phyloP scores from a whole-genome alignment of 768 basidiomycete species.

The Psilocybe sp. region DNA sequence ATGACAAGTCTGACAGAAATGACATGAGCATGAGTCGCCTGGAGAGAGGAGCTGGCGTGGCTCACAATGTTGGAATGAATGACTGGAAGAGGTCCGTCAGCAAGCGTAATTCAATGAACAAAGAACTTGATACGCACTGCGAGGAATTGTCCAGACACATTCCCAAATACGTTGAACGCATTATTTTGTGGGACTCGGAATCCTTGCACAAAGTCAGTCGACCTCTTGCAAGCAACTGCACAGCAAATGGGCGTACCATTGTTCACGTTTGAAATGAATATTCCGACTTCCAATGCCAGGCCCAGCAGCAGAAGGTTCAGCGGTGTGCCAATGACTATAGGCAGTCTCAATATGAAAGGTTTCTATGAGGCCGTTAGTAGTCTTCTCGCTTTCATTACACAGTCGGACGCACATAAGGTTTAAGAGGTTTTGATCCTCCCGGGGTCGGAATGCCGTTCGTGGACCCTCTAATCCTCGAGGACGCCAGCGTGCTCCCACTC shows the following conservation, averaged over 20 bases:
- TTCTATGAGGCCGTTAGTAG: constrained; percentile 18
- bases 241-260: constrained; percentile 32
- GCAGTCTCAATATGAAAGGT: constrained; percentile 31
- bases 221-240: neutral
- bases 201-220: constrained; percentile 33
- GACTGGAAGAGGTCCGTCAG: constrained; percentile 34
- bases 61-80: constrained; percentile 55
- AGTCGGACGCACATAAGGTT: constrained; percentile 40
- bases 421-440: neutral
- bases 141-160: constrained; percentile 46
- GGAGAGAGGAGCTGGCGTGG: neutral
- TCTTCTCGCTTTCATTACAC: neutral
- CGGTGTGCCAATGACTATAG: constrained; percentile 35
- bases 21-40: neutral
- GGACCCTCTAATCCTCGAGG: too few species aligned
- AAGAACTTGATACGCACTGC: constrained; percentile 28
- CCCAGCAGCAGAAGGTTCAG: constrained; percentile 44
- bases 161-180: constrained; percentile 48
- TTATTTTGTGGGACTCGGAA: constrained; percentile 50
- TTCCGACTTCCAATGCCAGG: constrained; percentile 44
- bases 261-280: constrained; percentile 36
- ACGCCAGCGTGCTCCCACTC: too few species aligned
- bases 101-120: neutral
- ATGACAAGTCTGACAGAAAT: constrained; percentile 36
- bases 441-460: too few species aligned